These are phyloP conservation scores for Aspergillus indologenus DNA, from an alignment of 495 filamentous ascomycete species.

Conservation along the genomic window DNA sequence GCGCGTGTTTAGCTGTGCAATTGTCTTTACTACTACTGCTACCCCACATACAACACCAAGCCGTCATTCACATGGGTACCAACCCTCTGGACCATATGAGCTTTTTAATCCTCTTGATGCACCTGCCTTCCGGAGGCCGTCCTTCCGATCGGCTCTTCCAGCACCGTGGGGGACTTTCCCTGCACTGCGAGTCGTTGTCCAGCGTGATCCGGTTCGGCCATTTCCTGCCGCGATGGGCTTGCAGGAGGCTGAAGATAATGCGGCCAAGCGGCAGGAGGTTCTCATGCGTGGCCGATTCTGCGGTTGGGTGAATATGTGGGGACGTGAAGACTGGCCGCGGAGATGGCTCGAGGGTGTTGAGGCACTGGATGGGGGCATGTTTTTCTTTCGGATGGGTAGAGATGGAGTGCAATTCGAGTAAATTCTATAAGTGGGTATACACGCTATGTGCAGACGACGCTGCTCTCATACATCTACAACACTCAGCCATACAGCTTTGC, in stretches of 20 bases:
- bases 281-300: conserved; percentile 41
- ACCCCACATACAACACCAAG: conserved; percentile 10
- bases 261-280: conserved; percentile 39
- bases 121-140: conserved; percentile 31
- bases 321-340: conserved; percentile 42
- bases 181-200: conserved; percentile 45
- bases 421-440: conserved; percentile 2
- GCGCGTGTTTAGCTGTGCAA: conserved; percentile 34
- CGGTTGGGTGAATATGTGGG: conserved; percentile 47
- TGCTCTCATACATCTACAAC: conserved; percentile 2
- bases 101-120: conserved; percentile 20
- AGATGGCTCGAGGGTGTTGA: conserved; percentile 32
- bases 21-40: conserved; percentile 39
- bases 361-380: conserved; percentile 29
- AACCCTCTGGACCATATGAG: conserved; percentile 13
- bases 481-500: conserved; percentile 34
- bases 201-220: conserved; percentile 40
- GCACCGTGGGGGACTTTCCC: conserved; percentile 48
- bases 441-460: neutral
- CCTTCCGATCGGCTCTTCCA: conserved; percentile 42
- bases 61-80: conserved; percentile 4
- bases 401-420: conserved; percentile 13
- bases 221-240: conserved; percentile 55
- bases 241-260: conserved; percentile 54
- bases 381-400: conserved; percentile 20